A percentile compares a stretch with the other conserved stretches of the same genome.
Evolutionary conservation across 176 grass and related monocot genomes (phyloP).

Genomic region (Hordeum marinum): DNA sequence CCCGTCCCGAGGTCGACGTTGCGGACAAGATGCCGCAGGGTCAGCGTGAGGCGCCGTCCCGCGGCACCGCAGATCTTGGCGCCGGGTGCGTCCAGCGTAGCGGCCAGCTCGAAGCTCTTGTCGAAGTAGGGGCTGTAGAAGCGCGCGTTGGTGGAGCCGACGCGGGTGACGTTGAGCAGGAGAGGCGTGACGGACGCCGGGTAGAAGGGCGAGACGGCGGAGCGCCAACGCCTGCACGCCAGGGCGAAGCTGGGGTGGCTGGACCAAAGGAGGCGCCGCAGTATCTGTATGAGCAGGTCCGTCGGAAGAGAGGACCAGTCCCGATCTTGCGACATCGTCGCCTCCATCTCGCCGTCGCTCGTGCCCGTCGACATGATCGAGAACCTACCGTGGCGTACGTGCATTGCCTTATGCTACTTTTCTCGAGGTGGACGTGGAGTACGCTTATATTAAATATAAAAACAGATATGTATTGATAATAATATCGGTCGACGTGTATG

Average conservation of each 20-base stretch:
- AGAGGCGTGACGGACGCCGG: slow-evolving; percentile 14
- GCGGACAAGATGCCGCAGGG: rapidly evolving
- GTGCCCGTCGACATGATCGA: no score
- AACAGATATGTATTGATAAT: no score
- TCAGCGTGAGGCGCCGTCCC: not conserved
- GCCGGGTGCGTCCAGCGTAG: not conserved
- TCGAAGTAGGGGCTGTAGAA: slow-evolving; percentile 27
- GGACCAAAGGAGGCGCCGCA: not conserved
- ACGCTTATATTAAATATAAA: no score
- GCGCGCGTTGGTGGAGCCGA: not conserved
- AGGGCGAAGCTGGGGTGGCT: not conserved
- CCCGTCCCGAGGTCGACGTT: not conserved
- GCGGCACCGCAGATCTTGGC: slow-evolving; percentile 14
- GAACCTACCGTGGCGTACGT: no score
- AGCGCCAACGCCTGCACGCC: not conserved
- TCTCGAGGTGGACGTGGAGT: no score
- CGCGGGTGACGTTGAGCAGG: not conserved
- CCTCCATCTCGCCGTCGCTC: not conserved
- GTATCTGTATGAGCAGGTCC: not conserved
- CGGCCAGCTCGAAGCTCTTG: slow-evolving; percentile 18
- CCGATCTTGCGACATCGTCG: not conserved
- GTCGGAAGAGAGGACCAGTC: slow-evolving; percentile 14
- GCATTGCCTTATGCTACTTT: no score
- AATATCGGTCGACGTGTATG: no score
- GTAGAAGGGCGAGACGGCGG: not conserved